A percentile compares a stretch with the other conserved stretches of the same genome.
Conservation (phyloP, 176 grass and related monocot genomes). For the Tuctoria greenei region DNA sequence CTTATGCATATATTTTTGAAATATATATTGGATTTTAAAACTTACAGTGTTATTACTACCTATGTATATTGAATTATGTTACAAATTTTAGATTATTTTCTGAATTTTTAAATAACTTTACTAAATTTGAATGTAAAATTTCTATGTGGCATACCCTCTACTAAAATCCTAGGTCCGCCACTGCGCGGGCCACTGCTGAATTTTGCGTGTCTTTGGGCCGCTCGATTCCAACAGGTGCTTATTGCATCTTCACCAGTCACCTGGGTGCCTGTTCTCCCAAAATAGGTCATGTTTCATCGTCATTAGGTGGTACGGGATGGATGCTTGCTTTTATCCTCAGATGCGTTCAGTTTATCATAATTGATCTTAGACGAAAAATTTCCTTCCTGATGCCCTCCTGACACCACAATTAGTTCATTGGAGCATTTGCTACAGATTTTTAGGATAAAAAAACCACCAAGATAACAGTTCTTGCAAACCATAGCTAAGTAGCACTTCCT, state of each 20-base stretch:
- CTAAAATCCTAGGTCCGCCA: too few relatives aligned
- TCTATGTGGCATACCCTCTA: too few relatives aligned
- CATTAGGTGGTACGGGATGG: background rate
- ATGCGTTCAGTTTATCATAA: background rate
- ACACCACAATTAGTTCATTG: background rate
- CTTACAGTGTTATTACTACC: too few relatives aligned
- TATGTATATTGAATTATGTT: too few relatives aligned
- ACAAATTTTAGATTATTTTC: too few relatives aligned
- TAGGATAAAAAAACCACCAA: background rate
- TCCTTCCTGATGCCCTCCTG: background rate
- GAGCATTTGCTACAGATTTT: background rate
- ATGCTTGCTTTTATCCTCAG: background rate
- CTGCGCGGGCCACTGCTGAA: too few relatives aligned
- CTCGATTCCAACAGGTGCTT: background rate
- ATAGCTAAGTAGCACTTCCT: background rate
- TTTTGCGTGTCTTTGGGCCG: background rate
- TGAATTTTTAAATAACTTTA: too few relatives aligned
- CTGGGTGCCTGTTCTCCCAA: background rate
- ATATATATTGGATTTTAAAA: too few relatives aligned
- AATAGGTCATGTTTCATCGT: background rate
- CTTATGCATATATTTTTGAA: too few relatives aligned
- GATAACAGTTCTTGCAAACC: background rate
- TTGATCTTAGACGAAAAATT: background rate
- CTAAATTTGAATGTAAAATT: too few relatives aligned
- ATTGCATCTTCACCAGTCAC: background rate